These are phyloP conservation scores for Babesia ovata DNA, from an alignment of 169 alveolate genomes.

Conservation along the genomic window DNA sequence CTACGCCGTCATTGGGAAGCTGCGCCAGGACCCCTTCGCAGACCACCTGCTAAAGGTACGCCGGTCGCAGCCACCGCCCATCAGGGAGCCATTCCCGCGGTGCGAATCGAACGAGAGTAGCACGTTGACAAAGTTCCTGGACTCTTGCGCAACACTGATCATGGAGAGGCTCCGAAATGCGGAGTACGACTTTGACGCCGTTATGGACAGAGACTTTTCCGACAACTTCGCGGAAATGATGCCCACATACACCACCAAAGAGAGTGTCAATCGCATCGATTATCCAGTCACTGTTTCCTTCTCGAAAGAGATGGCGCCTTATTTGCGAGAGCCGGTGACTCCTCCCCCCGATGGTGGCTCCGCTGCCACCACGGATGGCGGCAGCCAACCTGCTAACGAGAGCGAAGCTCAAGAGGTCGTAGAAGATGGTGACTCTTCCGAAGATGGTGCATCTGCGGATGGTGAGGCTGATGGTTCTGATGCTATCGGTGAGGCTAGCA, in stretches of 20 bases:
- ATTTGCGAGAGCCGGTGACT: constrained; percentile 12
- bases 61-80: constrained; percentile 34
- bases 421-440: not conserved
- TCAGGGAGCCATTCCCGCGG: constrained; percentile 49
- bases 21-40: constrained; percentile 54
- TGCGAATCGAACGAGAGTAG: constrained; percentile 22
- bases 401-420: not conserved
- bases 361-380: not conserved
- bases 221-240: constrained; percentile 45
- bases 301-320: constrained; percentile 16
- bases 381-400: not conserved
- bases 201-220: constrained; percentile 62
- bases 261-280: constrained; percentile 58
- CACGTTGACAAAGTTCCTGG: constrained; percentile 32
- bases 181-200: constrained; percentile 53
- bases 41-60: constrained; percentile 60
- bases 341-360: not conserved
- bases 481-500: not conserved
- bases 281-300: constrained; percentile 41
- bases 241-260: constrained; percentile 57
- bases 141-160: constrained; percentile 11
- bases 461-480: not conserved
- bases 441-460: too few species aligned
- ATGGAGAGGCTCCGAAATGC: not conserved
- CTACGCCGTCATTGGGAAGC: constrained; percentile 53